Evolutionary conservation across 441 rosid genomes (phyloP), one percentile per base, ranked within the genome.

Genomic region (Kokia cookei): DNA sequence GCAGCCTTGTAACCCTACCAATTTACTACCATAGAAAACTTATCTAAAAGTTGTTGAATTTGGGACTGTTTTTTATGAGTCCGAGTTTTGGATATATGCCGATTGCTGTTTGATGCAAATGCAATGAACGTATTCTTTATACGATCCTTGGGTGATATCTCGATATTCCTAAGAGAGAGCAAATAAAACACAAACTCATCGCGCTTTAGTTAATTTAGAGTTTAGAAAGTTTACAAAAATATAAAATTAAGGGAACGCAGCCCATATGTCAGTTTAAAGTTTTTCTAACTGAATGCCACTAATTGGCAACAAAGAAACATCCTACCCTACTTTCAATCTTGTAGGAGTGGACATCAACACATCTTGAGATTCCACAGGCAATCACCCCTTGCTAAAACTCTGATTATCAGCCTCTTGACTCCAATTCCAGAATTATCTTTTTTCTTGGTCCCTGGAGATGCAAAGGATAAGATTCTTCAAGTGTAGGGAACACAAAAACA

Each of bases 341-440:
- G 77, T 53, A 45, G 43, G 75, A 53, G 40, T 19, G 40, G 59
- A 69, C 81, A 64, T 43, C 13, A 42, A 54, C 75, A 79, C 72
- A 72, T 63, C 43, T 64, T 11, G 50, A 15, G 42, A 65, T 6
- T 27, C 64, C 0, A 67, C 59, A 66, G 17, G 47, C 53, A 61
- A 47, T 51, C 14, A 71, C 64, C 58, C 40, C 76, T 64, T 7
- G 73, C 42, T 69, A 17, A 73, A 73, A 13, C 45, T 60, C 58
- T 27, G 43, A 17, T 54, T 50, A 51, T 85, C 81, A 89, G 68
- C 82, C 88, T 79, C 83, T 89, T 19, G 97, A 86, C 83, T 89
- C 97, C 87, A 95, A 78, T 58, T 92, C 98, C 74, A 93, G 82
- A 7, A 90, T 86, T 86, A 95, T 92, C 86, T 95, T 95, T 91